Base-by-base conservation (phyloP, 2,329 filamentous ascomycete species). In the Ophiostoma ulmi region DNA sequence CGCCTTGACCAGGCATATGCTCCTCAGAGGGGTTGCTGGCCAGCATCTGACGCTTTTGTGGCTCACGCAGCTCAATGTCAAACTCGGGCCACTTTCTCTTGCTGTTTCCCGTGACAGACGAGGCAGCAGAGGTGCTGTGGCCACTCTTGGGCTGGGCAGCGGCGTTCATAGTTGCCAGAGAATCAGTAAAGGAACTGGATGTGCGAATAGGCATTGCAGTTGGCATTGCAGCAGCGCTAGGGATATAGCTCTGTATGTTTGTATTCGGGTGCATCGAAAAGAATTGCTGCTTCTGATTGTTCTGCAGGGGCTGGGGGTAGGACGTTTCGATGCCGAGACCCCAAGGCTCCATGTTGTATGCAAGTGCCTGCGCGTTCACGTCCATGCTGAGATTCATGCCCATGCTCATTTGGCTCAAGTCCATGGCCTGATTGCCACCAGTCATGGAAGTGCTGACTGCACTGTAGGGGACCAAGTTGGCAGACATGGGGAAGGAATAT, bases 311-410 rank as follows among this genome's bases (percentile, higher is more conserved):
- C n/a, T 61, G 55, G 17, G 55, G 22, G 17, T 20, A 64, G 6
- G 58, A 14, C 10, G 8, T 20, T 36, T 65, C 20, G 8, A 22
- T 65, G 10, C 61, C 35, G 3, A 65, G 14, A 5, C 61, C 35
- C 61, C 61, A 65, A 17, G 26, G 58, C 26, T 36, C 58, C 31
- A 64, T 64, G 58, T 64, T 64, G 58, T 64, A 61, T 13, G 13
- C 31, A n/a, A 36, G 20, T 7, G 58, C 8, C 31, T 36, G 58
- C 8, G 38, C 38, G 17, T 20, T 7, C 44, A 48, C n/a, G 44
- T 48, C 5, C 44, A 48, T 48, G 44, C 7, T 48, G 14, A 14
- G 17, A n/a, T 48, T 48, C 17, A 48, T 48, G 58, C 26, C 26
- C 58, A 63, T 63, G 58, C 20, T 14, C 48, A 55, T 22, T 11